A percentile compares a stretch with the other conserved stretches of the same genome.
These are phyloP conservation scores for Stachybotrys echinatus DNA, from an alignment of 2,329 filamentous ascomycete genomes.

Conservation along the genomic window DNA sequence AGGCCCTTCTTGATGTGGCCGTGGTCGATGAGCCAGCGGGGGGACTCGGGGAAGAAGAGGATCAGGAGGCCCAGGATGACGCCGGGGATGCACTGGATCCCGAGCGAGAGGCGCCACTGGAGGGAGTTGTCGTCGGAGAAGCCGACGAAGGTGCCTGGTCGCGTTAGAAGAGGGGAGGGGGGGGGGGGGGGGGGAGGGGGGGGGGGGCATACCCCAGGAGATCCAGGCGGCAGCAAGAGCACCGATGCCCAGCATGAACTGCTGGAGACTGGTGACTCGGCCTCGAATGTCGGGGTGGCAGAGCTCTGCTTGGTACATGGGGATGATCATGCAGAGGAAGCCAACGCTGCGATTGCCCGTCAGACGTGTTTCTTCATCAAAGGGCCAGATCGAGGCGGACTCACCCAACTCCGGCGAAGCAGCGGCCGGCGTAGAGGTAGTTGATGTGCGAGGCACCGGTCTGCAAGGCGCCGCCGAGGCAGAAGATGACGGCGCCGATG, in stretches of 20 bases:
- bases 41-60: slow-evolving; percentile 63
- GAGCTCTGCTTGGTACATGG: slow-evolving; percentile 74
- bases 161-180: too few relatives aligned
- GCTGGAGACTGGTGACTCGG: slow-evolving; percentile 68
- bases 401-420: slow-evolving; percentile 58
- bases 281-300: slow-evolving; percentile 75
- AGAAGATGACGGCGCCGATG: slow-evolving; percentile 65
- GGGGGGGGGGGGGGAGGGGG: too few relatives aligned
- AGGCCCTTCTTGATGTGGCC: slow-evolving; percentile 61
- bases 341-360: slow-evolving; percentile 33
- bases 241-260: slow-evolving; percentile 79
- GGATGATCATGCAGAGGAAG: slow-evolving; percentile 31
- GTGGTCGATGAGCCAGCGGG: slow-evolving; percentile 72
- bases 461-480: slow-evolving; percentile 67
- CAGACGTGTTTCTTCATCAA: neutral
- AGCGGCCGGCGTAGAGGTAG: slow-evolving; percentile 66
- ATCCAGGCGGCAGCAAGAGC: slow-evolving; percentile 69
- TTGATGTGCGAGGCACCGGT: slow-evolving; percentile 55
- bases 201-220: slow-evolving; percentile 50
- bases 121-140: slow-evolving; percentile 18
- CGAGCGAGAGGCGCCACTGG: slow-evolving; percentile 41
- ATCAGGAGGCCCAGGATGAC: slow-evolving; percentile 61
- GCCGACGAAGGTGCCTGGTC: slow-evolving; percentile 22
- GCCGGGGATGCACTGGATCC: slow-evolving; percentile 68
- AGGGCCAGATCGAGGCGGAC: slow-evolving; percentile 3